Evolutionary conservation across 495 filamentous ascomycete species (phyloP), one percentile per base, ranked within the genome.

Genomic region (Parathielavia hyrcaniae): DNA sequence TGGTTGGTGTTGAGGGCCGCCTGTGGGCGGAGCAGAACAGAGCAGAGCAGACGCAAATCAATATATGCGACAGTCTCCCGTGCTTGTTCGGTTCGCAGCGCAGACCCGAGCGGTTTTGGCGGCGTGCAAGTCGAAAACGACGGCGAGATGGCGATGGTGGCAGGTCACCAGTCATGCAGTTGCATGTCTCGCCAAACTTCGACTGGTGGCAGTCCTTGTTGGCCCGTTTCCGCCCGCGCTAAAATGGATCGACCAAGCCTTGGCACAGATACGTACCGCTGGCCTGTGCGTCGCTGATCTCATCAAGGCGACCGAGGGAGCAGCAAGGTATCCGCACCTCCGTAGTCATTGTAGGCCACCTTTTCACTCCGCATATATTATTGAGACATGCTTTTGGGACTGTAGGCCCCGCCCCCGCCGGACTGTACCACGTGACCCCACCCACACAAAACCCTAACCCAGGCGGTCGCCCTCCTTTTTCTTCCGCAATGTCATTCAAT

Each of bases 161-260:
- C 50, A 43, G 53, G 53, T 60, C 56, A 49, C 58, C 58, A 49
- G 60, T 64, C 54, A 55, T 35, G 51, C 51, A 30, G 36, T 52
- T 52, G 39, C 50, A 59, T 17, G 55, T 45, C 54, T 53, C 43
- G 43, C 57, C 49, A 57, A 53, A 58, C 41, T 59, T 61, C 48
- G 61, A 57, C 53, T 59, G 63, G 63, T 53, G 55, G 59, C 64
- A 68, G 64, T 62, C 61, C 59, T 64, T 67, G 64, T 60, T 58
- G 64, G 57, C 59, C n/a, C 52, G 61, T 60, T 60, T 50, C 64
- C 59, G 57, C 61, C 57, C 48, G 61, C 65, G 63, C 65, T 66
- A 64, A 64, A 64, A 59, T 64, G 48, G 55, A 51, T 55, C 58
- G 60, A 53, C 56, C 57, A 57, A 52, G 64, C 40, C 55, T 63